These are phyloP conservation scores for Ceratopteris richardii DNA, from an alignment of 75 land plant genomes.

Conservation along the genomic window DNA sequence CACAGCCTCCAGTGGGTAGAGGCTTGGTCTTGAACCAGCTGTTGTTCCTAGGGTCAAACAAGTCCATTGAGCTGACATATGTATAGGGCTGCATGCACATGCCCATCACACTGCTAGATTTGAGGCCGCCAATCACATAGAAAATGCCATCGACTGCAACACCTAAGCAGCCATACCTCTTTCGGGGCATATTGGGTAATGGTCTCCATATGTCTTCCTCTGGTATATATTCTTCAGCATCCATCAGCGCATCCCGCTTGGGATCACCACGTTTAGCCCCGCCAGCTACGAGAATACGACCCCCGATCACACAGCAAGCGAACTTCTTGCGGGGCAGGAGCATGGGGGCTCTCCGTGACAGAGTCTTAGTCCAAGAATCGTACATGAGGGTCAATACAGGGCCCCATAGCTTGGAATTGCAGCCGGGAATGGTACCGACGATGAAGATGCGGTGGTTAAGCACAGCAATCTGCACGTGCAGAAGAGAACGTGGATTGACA, in stretches of 20 bases:
- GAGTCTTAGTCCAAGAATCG: slow-evolving; percentile 60
- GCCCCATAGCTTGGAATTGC: slow-evolving; percentile 12
- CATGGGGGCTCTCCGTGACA: slow-evolving; percentile 41
- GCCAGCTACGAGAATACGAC: slow-evolving; percentile 69
- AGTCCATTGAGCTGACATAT: slow-evolving; percentile 76
- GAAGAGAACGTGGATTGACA: slow-evolving; percentile 14
- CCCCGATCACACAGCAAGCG: slow-evolving; percentile 54
- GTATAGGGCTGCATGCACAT: slow-evolving; percentile 28
- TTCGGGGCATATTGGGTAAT: slow-evolving; percentile 46
- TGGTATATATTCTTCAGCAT: slow-evolving; percentile 79
- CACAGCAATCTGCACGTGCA: slow-evolving; percentile 48
- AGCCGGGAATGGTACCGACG: slow-evolving; percentile 34
- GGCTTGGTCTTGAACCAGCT: slow-evolving; percentile 52
- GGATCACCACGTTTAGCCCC: slow-evolving; percentile 36
- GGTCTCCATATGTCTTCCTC: slow-evolving; percentile 56
- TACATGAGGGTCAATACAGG: slow-evolving; percentile 37
- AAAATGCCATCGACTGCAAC: slow-evolving; percentile 73
- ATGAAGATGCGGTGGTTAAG: slow-evolving; percentile 53
- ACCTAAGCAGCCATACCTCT: slow-evolving; percentile 88
- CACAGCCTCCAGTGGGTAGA: slow-evolving; percentile 89
- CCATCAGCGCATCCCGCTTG: slow-evolving; percentile 25
- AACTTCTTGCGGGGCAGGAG: slow-evolving; percentile 66
- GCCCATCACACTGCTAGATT: slow-evolving; percentile 34
- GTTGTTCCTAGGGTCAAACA: slow-evolving; percentile 45
- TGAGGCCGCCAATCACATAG: slow-evolving; percentile 77